These are phyloP conservation scores for Cordyceps fumosorosea DNA, from an alignment of 2,329 filamentous ascomycete genomes.

Conservation along the genomic window DNA sequence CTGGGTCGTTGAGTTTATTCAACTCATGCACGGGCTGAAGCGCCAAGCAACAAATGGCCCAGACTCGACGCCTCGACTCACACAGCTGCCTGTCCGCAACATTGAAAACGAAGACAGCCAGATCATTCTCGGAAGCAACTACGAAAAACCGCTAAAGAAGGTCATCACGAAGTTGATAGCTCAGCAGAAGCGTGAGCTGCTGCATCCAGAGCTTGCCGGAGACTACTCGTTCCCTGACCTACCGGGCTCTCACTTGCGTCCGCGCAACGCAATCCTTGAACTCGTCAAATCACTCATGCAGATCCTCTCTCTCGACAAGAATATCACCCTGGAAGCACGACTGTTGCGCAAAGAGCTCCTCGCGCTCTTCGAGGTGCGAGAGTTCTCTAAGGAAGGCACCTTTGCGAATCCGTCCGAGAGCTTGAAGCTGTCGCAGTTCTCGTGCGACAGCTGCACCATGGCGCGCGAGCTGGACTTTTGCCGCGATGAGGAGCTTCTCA, in stretches of 20 bases:
- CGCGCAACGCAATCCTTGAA: slow-evolving; percentile 70
- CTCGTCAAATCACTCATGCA: slow-evolving; percentile 92
- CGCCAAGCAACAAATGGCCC: slow-evolving; percentile 50
- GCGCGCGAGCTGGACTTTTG: slow-evolving; percentile 87
- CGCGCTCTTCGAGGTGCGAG: slow-evolving; percentile 83
- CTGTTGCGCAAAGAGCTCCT: slow-evolving; percentile 85
- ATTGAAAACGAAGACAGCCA: slow-evolving; percentile 52
- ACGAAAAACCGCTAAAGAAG: slow-evolving; percentile 86
- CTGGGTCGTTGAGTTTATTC: slow-evolving; percentile 91
- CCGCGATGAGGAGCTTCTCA: slow-evolving; percentile 73
- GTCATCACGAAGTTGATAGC: slow-evolving; percentile 76
- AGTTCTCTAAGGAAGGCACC: slow-evolving; percentile 82
- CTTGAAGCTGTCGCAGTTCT: slow-evolving; percentile 66
- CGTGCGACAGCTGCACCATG: slow-evolving; percentile 86
- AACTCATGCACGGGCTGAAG: slow-evolving; percentile 87
- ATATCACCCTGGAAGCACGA: slow-evolving; percentile 80
- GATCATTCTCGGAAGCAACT: slow-evolving; percentile 69
- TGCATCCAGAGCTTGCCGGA: slow-evolving; percentile 78
- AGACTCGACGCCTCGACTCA: slow-evolving; percentile 48
- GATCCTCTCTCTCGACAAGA: slow-evolving; percentile 83
- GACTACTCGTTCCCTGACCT: slow-evolving; percentile 84
- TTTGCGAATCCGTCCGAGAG: slow-evolving; percentile 80
- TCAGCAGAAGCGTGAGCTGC: slow-evolving; percentile 78
- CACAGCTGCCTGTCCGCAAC: slow-evolving; percentile 51
- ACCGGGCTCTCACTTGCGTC: slow-evolving; percentile 57